Base-by-base conservation (phyloP, 192 early-diverging fungal species). In the Umbelopsis isabellina region DNA sequence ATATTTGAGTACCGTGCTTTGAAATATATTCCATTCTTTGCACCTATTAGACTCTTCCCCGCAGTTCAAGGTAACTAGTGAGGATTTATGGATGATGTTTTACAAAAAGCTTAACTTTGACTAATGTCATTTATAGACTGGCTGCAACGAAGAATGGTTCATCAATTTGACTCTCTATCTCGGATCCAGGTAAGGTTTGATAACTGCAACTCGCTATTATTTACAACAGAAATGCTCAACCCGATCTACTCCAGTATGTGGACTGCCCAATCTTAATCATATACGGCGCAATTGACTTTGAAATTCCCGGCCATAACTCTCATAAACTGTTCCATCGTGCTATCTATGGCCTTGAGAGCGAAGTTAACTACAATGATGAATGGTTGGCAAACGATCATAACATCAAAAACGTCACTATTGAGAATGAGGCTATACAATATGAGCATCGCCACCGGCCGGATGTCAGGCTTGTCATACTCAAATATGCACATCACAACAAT, bases 1-100 rank as follows among this genome's bases (percentile, higher is more conserved):
- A 23, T 80, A 10, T 80, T 80, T 70, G 78, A 80, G 44, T 80
- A 80, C 46, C 49, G 66, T 66, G 44, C 75, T n/a, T 30, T 75
- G 16, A 35, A 68, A 49, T 53, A 27, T 16, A 48, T 75, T 18
- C 74, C 78, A 27, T 66, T 80, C 16, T 66, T 80, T 11, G 67
- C 47, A 45, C 78, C 78, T 15, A 21, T 80, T 12, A 68, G 53
- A 13, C 46, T 48, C 8, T 41, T 75, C 16, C 66, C 74, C 47
- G 45, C 30, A 3, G n/a, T 76, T n/a, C 50, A 80, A 70, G 46
- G 73, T 75, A 74, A 49, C 25, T 67, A 20, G 44, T 50, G 12
- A 35, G 27, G 27, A 65, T 46, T 3, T 20, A 64, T 3, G 2
- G 15, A 2, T 21, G 13, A 49, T 53, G 44, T 33, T 16, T 7